Conservation (phyloP, 2,329 filamentous ascomycete species). For the Penicillium janthinellum region DNA sequence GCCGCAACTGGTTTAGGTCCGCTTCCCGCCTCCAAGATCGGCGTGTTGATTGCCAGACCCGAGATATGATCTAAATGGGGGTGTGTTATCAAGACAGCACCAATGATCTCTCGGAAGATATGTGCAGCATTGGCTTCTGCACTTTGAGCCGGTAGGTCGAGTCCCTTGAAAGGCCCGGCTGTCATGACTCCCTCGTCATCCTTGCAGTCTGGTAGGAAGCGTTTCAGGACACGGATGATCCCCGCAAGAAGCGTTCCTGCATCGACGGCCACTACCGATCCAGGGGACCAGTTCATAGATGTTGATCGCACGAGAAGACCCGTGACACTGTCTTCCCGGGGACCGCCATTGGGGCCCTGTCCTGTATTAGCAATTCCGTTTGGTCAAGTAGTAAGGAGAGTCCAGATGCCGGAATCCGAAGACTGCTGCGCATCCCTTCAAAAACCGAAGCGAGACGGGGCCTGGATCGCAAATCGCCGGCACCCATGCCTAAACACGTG, state of each 20-base stretch:
- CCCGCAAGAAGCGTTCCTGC: constrained; percentile 86
- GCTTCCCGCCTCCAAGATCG: constrained; percentile 74
- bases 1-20: constrained; percentile 83
- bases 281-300: constrained; percentile 74
- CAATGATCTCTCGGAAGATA: constrained; percentile 76
- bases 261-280: constrained; percentile 88
- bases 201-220: constrained; percentile 27
- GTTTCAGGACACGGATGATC: constrained; percentile 76
- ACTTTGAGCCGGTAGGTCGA: constrained; percentile 68
- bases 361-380: constrained; percentile 30
- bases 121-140: constrained; percentile 78
- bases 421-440: constrained; percentile 4
- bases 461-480: background rate
- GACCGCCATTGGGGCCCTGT: constrained; percentile 86
- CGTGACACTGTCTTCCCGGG: constrained; percentile 85
- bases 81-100: constrained; percentile 90
- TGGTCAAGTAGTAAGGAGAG: constrained; percentile 2
- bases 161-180: constrained; percentile 77
- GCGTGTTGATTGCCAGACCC: constrained; percentile 91
- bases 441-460: background rate
- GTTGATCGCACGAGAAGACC: constrained; percentile 85
- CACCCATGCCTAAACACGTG: constrained; percentile 7
- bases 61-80: constrained; percentile 95
- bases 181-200: constrained; percentile 35
- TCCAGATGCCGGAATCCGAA: constrained; percentile 23